Conservation (phyloP, 2,329 filamentous ascomycete species). For the Trichoderma brevicompactum region DNA sequence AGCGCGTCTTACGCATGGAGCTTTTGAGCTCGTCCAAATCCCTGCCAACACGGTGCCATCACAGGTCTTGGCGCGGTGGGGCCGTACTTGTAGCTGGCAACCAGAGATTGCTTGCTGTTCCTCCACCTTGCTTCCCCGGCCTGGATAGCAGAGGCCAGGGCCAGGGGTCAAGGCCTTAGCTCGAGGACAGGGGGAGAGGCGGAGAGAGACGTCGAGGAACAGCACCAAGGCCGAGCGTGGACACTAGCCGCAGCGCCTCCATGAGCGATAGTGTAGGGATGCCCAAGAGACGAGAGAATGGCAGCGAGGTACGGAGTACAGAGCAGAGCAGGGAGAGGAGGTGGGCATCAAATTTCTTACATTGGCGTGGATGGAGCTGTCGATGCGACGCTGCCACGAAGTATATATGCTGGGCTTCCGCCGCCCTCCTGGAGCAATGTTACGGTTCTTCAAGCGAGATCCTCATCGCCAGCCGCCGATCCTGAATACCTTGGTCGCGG, state of each 20-base stretch:
- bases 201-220: slow-evolving; percentile 21
- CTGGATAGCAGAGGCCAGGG: slow-evolving; percentile 9
- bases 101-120: slow-evolving; percentile 24
- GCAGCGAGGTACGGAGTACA: background rate
- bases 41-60: slow-evolving; percentile 16
- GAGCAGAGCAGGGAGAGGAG: background rate
- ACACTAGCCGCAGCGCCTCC: slow-evolving; percentile 22
- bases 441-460: slow-evolving; percentile 20
- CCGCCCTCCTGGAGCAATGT: slow-evolving; percentile 9
- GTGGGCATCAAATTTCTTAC: slow-evolving; percentile 1
- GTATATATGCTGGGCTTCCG: slow-evolving; percentile 24
- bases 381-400: slow-evolving; percentile 16
- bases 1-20: slow-evolving; percentile 8
- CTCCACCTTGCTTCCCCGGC: slow-evolving; percentile 20
- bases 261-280: slow-evolving; percentile 20
- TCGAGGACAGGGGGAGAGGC: slow-evolving; percentile 9
- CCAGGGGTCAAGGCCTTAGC: slow-evolving; percentile 16
- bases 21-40: slow-evolving; percentile 10
- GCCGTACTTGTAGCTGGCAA: slow-evolving; percentile 20
- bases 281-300: slow-evolving; percentile 4
- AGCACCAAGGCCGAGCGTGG: slow-evolving; percentile 19
- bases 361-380: slow-evolving; percentile 1
- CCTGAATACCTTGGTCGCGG: slow-evolving; percentile 25
- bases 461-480: slow-evolving; percentile 26
- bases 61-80: slow-evolving; percentile 21